A percentile compares a stretch with the other conserved stretches of the same genome.
Evolutionary conservation across 345 rosid genomes (phyloP).

Genomic region (Corymbia maculata): DNA sequence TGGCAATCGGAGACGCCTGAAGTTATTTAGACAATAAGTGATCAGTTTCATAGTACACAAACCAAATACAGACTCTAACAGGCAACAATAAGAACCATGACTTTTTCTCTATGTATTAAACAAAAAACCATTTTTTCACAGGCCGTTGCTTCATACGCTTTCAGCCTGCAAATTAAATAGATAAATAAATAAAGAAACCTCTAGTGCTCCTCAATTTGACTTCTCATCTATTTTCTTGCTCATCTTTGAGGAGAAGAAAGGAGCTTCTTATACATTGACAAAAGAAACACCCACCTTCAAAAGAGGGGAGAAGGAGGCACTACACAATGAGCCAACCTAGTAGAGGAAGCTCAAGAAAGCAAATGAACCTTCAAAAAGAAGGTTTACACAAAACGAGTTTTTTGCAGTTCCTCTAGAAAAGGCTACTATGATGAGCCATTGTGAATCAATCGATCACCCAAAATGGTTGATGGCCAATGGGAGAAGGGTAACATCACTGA

Average conservation of each 20-base stretch:
- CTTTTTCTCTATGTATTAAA: background rate
- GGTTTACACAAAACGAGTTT: background rate
- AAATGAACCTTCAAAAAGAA: background rate
- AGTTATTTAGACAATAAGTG: background rate
- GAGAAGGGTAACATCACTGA: background rate
- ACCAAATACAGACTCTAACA: background rate
- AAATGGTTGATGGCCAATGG: background rate
- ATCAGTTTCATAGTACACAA: background rate
- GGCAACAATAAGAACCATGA: background rate
- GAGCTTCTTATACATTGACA: background rate
- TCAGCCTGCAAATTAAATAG: background rate
- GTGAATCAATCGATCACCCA: background rate
- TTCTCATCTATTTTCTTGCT: background rate
- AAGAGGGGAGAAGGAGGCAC: background rate
- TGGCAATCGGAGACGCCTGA: constrained; percentile 44
- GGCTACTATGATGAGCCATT: background rate
- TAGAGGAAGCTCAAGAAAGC: background rate
- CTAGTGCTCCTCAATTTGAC: background rate
- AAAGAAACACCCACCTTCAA: background rate
- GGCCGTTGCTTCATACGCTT: background rate
- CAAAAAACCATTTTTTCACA: background rate
- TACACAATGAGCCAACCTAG: background rate
- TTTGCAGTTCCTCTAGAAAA: background rate
- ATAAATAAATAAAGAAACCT: background rate
- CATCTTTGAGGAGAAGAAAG: background rate